A percentile compares a stretch with the other conserved stretches of the same genome.
Conservation (phyloP, 441 rosid species). For the Pelargonium australe region DNA sequence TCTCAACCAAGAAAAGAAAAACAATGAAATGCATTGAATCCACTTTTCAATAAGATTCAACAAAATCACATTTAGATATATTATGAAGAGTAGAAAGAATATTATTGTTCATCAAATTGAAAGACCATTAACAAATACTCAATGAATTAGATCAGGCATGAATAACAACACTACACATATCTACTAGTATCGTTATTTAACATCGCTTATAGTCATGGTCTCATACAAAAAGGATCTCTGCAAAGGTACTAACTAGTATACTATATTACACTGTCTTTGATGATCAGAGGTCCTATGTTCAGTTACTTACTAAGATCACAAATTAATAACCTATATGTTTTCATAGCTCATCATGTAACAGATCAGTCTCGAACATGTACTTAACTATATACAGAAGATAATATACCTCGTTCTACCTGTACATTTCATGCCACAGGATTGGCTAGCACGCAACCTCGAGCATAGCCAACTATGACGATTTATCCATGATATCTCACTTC, state of each 20-base stretch:
- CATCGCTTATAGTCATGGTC: not conserved
- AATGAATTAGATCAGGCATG: not conserved
- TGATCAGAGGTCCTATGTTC: not conserved
- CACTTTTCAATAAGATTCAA: no score
- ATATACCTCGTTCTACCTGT: conserved; percentile 1
- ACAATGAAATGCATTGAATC: no score
- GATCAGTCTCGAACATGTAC: not conserved
- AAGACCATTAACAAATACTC: no score
- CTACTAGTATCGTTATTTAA: not conserved
- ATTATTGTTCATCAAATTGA: no score
- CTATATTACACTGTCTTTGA: not conserved
- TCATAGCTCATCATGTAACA: not conserved
- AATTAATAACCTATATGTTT: not conserved
- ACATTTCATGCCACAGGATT: not conserved
- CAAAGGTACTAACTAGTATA: not conserved
- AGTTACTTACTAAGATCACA: not conserved
- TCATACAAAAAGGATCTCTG: not conserved
- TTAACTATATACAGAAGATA: not conserved
- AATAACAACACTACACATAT: not conserved
- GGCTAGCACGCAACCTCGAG: no score
- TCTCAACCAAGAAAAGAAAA: no score
- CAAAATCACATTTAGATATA: no score
- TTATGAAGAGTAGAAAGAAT: no score
- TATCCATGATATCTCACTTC: no score
- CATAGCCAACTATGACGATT: no score